phyloP scores from a whole-genome alignment of 305 asterid genomes.

The Coffea humblotiana region DNA sequence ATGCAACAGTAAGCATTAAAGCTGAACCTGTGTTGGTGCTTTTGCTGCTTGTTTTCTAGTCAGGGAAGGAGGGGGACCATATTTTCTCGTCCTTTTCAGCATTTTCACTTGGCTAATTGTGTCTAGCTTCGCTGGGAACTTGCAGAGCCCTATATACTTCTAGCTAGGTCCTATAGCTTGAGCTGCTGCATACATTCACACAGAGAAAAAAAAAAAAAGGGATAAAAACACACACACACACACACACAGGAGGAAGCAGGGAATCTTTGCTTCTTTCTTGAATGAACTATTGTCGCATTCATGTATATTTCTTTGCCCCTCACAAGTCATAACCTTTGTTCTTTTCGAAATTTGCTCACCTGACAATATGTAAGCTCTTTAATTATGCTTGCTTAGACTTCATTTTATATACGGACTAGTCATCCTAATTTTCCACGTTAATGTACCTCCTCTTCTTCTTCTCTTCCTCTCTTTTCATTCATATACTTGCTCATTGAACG shows the following conservation, averaged over 20 bases:
- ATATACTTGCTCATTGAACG: background rate
- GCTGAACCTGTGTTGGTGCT: constrained; percentile 21
- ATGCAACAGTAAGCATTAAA: constrained; percentile 29
- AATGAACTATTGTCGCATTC: constrained; percentile 42
- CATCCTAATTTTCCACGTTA: background rate
- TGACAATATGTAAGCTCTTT: constrained; percentile 21
- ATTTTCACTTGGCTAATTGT: constrained; percentile 15
- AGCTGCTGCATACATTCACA: constrained; percentile 30
- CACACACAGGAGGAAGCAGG: constrained; percentile 22
- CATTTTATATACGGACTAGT: background rate
- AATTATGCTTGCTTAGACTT: constrained; percentile 13
- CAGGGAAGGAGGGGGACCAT: constrained; percentile 30
- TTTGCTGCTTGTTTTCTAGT: constrained; percentile 14
- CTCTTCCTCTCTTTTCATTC: background rate
- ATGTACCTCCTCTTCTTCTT: constrained; percentile 2
- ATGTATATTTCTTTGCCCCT: constrained; percentile 48
- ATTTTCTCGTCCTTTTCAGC: constrained; percentile 14
- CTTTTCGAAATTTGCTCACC: constrained; percentile 17
- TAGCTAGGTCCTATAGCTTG: constrained; percentile 63
- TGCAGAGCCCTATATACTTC: constrained; percentile 23
- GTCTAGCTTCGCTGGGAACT: constrained; percentile 14
- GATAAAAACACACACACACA: background rate
- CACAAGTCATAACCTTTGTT: constrained; percentile 18
- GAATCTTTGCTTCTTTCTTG: constrained; percentile 58
- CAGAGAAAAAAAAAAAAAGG: background rate